phyloP scores from a whole-genome alignment of 805 yeast species.

The Maudiozyma saulgeensis region DNA sequence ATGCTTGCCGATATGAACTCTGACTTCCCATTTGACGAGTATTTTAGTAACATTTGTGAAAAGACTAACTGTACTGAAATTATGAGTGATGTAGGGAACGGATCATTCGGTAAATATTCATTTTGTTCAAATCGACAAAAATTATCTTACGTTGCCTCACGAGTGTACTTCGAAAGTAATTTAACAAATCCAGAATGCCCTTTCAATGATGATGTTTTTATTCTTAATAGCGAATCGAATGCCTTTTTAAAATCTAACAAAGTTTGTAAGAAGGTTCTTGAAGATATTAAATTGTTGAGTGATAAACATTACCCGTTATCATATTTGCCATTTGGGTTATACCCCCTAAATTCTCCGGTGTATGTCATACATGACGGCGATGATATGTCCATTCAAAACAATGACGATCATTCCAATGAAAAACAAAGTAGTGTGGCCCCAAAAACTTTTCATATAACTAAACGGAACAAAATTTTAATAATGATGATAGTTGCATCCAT shows the following conservation, averaged over 20 bases:
- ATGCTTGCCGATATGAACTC: conserved; percentile 37
- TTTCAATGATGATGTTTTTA: not conserved
- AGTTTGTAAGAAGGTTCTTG: too few species aligned
- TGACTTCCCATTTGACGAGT: conserved; percentile 40
- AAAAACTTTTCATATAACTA: too few species aligned
- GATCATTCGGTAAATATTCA: conserved; percentile 57
- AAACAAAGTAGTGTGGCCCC: too few species aligned
- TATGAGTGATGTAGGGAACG: conserved; percentile 45
- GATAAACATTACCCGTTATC: too few species aligned
- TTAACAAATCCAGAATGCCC: conserved; percentile 23
- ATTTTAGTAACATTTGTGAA: conserved; percentile 52
- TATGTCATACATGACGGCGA: too few species aligned
- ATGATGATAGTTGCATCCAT: too few species aligned
- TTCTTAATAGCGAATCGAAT: conserved; percentile 6
- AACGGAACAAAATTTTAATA: too few species aligned
- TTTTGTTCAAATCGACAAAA: conserved; percentile 57
- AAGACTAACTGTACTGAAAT: conserved; percentile 51
- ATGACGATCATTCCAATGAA: too few species aligned
- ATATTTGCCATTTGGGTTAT: too few species aligned
- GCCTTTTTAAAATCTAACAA: conserved; percentile 14
- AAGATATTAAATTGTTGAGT: too few species aligned
- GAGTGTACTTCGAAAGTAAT: conserved; percentile 45
- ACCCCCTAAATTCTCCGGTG: too few species aligned
- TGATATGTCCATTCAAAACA: too few species aligned
- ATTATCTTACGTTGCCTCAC: conserved; percentile 52